Evolutionary conservation across 1,284 basidiomycete species (phyloP), one percentile per base, ranked within the genome.

Genomic region (Coriolopsis trogii): DNA sequence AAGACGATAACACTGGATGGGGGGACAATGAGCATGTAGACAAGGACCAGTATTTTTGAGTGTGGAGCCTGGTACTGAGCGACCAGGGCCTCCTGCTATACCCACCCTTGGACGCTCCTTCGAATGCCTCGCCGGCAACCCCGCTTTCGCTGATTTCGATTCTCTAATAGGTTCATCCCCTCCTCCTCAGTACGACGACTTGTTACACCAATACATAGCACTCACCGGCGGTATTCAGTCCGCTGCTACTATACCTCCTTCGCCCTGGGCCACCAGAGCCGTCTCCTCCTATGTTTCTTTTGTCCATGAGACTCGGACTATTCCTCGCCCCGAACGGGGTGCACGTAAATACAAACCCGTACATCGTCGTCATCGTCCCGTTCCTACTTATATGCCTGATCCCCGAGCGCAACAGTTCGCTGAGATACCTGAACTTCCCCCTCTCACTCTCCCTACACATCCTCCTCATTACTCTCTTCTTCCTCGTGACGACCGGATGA

Each of bases 341-440:
- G 15, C 31, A 6, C 39, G 39, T 9, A 55, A 65, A 49, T 73
- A 70, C 53, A 72, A 73, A 33, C 66, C 67, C 0, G 65, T 71
- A 0, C 53, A 65, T 31, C 49, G 58, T 0, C 69, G 69, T 45
- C 64, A 68, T 5, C 52, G 62, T 4, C 70, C 68, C 0, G 69
- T 72, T 1, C 63, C 67, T 0, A 67, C 62, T 2, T 62, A 64
- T n/a, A 67, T 68, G 61, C 68, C 68, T 9, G 57, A 69, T 15
- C 59, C 63, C 0, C 33, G 45, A 1, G 63, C 61, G 2, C 62
- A 65, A 31, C 38, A 54, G 8, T 70, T 67, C 42, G 55, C 52
- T 12, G 58, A 57, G 0, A 64, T 70, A 5, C 47, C 49, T 2
- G 24, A 57, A 13, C 52, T 55, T 0, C 4, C 23, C 0, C 44